Evolutionary conservation across 768 basidiomycete genomes (phyloP), one percentile per base, ranked within the genome.

Genomic region (Phanerodontia chrysosporium): DNA sequence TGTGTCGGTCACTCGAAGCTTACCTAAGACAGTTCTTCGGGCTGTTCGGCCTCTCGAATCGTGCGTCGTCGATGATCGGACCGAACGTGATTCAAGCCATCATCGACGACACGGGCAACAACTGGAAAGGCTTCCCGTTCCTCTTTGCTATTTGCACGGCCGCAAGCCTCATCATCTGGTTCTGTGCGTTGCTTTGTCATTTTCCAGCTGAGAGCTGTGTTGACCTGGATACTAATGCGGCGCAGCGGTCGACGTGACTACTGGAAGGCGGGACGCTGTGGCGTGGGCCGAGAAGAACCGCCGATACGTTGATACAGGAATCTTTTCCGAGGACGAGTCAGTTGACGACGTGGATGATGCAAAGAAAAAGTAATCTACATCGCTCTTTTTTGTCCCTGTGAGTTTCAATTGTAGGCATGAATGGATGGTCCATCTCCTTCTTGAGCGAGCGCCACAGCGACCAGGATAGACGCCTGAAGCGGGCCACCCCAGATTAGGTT

Each of bases 61-160:
- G 89, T 12, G 89, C 89, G 0, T 91, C 89, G n/a, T 89, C 86
- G 1, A 90, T 92, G 82, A 84, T 93, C 45, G 92, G 91, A 0
- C 90, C 91, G 0, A 92, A 89, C 61, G 90, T 92, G 9, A 86
- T 92, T 39, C 89, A 92, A 68, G 89, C 84, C 2, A 91, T 92
- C 67, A 92, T 94, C 58, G 76, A 91, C 71, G 75, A 74, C 51
- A 78, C 83, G 2, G 86, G 85, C 0, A 79, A 84, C 68, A 91
- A 89, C 67, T 92, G 91, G 91, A 79, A 82, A 67, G 91, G 91
- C 0, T 93, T 93, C 70, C 87, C 89, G 2, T 92, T 93, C 75
- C 73, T 93, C 24, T 92, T 93, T 65, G 86, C 83, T 28, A 72
- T 92, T 8, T 91, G 89, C 64, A 67, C 74, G 10, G 67, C 72